These are phyloP conservation scores for Pleurotus ostreatus DNA, from an alignment of 768 basidiomycete genomes.

Conservation along the genomic window DNA sequence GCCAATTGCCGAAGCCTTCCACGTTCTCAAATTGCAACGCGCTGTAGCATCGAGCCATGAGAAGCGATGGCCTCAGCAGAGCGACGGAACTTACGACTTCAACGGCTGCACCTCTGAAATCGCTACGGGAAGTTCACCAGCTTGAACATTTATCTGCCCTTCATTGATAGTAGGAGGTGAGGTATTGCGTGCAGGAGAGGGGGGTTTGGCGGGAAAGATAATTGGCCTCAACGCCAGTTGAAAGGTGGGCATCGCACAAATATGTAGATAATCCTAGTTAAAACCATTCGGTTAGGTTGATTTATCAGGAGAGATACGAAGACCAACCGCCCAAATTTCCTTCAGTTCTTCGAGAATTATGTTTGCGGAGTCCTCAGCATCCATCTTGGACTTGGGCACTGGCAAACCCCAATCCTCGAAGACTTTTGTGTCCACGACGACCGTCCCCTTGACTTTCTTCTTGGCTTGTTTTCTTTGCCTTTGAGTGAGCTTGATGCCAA, in stretches of 20 bases:
- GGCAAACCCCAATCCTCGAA: constrained; percentile 24
- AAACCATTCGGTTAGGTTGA: not conserved
- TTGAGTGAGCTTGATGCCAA: constrained; percentile 20
- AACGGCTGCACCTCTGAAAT: constrained; percentile 51
- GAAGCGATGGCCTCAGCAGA: not conserved
- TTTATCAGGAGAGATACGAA: not conserved
- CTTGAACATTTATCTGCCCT: no score
- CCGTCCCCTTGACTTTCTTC: constrained; percentile 11
- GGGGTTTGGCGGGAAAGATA: no score
- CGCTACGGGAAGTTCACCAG: constrained; percentile 16
- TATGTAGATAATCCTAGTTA: no score
- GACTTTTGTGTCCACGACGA: constrained; percentile 19
- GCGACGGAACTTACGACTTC: constrained; percentile 35
- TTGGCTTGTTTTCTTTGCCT: constrained; percentile 19
- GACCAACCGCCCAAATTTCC: constrained; percentile 2
- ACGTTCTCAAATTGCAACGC: constrained; percentile 57
- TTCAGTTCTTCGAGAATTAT: constrained; percentile 21
- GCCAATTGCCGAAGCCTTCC: constrained; percentile 63
- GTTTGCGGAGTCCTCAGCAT: not conserved
- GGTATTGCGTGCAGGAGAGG: no score
- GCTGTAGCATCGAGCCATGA: constrained; percentile 14
- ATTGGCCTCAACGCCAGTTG: no score
- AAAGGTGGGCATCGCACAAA: no score
- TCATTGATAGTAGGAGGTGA: no score
- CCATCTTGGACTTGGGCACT: constrained; percentile 19